A percentile compares a stretch with the other conserved stretches of the same genome.
Conservation (phyloP, 2,329 filamentous ascomycete genomes). For the Nigrospora osmanthi region DNA sequence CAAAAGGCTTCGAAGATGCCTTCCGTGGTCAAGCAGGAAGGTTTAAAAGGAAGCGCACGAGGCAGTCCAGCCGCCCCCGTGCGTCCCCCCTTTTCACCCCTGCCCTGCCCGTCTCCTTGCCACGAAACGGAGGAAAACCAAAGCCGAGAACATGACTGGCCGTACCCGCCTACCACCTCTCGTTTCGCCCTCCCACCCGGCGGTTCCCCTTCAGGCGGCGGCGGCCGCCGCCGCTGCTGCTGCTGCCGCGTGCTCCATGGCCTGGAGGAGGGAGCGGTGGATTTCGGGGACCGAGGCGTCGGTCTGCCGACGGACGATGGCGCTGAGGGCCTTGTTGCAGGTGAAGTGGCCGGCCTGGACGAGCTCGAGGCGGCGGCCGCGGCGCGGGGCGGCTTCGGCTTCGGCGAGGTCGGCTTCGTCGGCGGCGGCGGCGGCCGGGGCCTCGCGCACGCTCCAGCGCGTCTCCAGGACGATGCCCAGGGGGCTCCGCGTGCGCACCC, state of each 20-base stretch:
- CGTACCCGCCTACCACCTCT: too few relatives aligned
- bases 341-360: conserved; percentile 41
- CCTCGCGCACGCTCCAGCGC: conserved; percentile 30
- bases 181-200: neutral
- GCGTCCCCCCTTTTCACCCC: too few relatives aligned
- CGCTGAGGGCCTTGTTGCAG: conserved; percentile 40
- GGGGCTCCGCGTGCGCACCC: conserved; percentile 42
- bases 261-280: conserved; percentile 36
- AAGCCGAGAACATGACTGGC: neutral
- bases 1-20: too few relatives aligned
- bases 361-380: conserved; percentile 33
- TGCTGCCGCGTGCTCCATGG: neutral
- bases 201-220: neutral
- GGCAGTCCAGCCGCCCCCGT: too few relatives aligned
- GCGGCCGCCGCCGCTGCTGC: too few relatives aligned
- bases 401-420: conserved; percentile 11
- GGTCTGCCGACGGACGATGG: conserved; percentile 41
- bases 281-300: conserved; percentile 42
- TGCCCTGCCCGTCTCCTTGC: too few relatives aligned
- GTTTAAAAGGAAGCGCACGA: too few relatives aligned
- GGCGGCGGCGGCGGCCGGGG: conserved; percentile 2
- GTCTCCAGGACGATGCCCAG: conserved; percentile 46
- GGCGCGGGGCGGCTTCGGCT: too few relatives aligned
- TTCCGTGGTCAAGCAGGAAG: too few relatives aligned
- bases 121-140: too few relatives aligned